phyloP scores from a whole-genome alignment of 805 yeast genomes.

The Lipomyces lipofer region DNA sequence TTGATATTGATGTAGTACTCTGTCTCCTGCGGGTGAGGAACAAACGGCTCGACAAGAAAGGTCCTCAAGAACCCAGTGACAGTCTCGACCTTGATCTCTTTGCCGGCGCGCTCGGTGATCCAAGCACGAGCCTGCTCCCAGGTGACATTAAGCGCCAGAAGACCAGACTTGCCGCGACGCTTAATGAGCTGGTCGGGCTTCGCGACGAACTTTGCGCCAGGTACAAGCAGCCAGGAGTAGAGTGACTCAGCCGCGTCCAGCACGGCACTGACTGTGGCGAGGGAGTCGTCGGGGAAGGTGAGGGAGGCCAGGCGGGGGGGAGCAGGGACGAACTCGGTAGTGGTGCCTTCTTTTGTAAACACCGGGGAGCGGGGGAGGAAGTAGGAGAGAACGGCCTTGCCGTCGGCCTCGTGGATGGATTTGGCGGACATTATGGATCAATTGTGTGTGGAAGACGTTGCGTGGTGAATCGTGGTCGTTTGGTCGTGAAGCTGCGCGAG shows the following conservation, averaged over 20 bases:
- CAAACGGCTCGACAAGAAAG: conserved; percentile 50
- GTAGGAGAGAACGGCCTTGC: conserved; percentile 48
- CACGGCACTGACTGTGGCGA: conserved; percentile 37
- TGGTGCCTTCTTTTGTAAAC: conserved; percentile 33
- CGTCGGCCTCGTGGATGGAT: conserved; percentile 50
- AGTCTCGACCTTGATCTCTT: conserved; percentile 44
- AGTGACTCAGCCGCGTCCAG: conserved; percentile 40
- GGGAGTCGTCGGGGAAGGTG: conserved; percentile 36
- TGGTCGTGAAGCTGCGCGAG: not conserved
- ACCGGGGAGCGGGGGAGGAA: conserved; percentile 46
- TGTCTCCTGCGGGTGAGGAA: conserved; percentile 48
- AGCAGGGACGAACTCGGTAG: conserved; percentile 31
- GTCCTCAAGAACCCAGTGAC: conserved; percentile 44
- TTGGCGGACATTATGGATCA: conserved; percentile 45
- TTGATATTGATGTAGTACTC: conserved; percentile 52
- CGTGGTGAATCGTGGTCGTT: too few relatives aligned
- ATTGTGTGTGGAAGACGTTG: not conserved
- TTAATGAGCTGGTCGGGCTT: conserved; percentile 51
- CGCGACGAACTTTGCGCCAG: conserved; percentile 46
- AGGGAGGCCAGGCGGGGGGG: conserved; percentile 36
- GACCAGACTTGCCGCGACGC: conserved; percentile 50
- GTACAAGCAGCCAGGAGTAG: conserved; percentile 45
- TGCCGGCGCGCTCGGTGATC: conserved; percentile 47
- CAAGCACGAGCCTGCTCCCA: conserved; percentile 48
- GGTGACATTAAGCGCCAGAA: conserved; percentile 46